Evolutionary conservation across 441 rosid genomes (phyloP), one percentile per base, ranked within the genome.

Genomic region (Rhodomyrtus psidioides): DNA sequence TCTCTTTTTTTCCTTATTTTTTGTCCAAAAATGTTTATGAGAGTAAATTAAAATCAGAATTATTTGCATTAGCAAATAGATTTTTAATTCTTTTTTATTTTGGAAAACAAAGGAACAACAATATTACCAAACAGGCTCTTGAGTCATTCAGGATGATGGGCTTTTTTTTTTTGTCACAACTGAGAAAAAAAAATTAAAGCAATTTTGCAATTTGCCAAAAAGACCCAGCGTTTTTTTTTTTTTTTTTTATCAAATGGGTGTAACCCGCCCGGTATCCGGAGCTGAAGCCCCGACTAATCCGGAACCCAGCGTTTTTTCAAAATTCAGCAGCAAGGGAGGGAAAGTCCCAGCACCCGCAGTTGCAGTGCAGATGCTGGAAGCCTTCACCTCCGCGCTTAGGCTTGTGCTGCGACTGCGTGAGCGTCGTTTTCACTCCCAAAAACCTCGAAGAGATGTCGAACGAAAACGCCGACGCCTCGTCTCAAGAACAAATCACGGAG

Each of bases 401-500:
- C 44, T 30, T 0, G 76, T 5, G 75, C 44, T 62, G 44, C 76
- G 7, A 34, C 46, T 65, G 26, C 76, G 26, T 34, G 44, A 65
- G 46, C 76, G 34, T 65, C 26, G 26, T 4, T 4, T 30, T 65
- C 46, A 4, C 14, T 65, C 76, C 46, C 74, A 19, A 17, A 2
- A 28, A 0, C 42, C 74, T 60, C 76, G 46, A 34, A 9, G 76
- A 65, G 76, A 84, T 84, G 86, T 65, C 59, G 49, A 84, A 14
- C n/a, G 86, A 84, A 12, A 21, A 53, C 34, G 75, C 15, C 16
- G 59, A 53, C 6, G 85, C n/a, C 19, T 56, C 39, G 46, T 53
- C 55, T 19, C 82, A 75, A 83, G 88, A 87, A 82, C 83, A 55
- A 55, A 75, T 91, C 83, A 87, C 89, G 4, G 84, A 83, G 85